Base-by-base conservation (phyloP, 73 alveolate genomes). In the Urostyla sp. region DNA sequence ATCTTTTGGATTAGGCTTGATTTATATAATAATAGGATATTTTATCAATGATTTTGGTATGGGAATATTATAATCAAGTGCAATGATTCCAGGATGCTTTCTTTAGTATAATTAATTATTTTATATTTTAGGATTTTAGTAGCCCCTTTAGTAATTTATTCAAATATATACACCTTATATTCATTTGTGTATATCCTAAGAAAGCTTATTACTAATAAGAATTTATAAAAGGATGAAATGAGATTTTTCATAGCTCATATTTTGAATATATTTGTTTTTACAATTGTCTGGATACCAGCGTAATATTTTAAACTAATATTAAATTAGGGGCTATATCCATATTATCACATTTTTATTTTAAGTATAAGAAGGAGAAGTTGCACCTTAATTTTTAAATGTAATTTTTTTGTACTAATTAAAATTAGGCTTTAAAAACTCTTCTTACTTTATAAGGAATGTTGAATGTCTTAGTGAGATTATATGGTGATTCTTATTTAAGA, bases 271-370 rank as follows among this genome's bases (percentile, higher is more conserved):
- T 3, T 59, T 37, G 56, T 59, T 3, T 59, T 59, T 37, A 59
- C 28, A 10, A 59, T 59, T 15, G 13, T 38, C 16, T 59, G 77
- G 77, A 31, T 59, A n/a, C 77, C 77, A 7, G 59, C 58, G 77
- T 59, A 59, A 55, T 55, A 5, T 59, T 4, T 13, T 15, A 7
- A 56, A 10, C 58, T 13, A 7, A 23, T n/a, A 28, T 23, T 7
- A 7, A 15, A 7, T 31, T 28, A 59, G 77, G 6, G 77, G 77
- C 6, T 59, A 59, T 59, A 55, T 55, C 6, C 77, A 59, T 37
- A 20, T 59, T 6, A 11, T 59, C 38, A 59, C 77, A 10, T 59
- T 30, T 23, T 11, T 37, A 15, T 3, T 59, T 15, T 20, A 59
- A 59, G 4, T 59, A 13, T 34, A 59, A 3, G 20, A 3, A 34